Evolutionary conservation across 139 green algal genomes (phyloP), one percentile per base, ranked within the genome.

Genomic region (Chlamydomonas schloesseri): DNA sequence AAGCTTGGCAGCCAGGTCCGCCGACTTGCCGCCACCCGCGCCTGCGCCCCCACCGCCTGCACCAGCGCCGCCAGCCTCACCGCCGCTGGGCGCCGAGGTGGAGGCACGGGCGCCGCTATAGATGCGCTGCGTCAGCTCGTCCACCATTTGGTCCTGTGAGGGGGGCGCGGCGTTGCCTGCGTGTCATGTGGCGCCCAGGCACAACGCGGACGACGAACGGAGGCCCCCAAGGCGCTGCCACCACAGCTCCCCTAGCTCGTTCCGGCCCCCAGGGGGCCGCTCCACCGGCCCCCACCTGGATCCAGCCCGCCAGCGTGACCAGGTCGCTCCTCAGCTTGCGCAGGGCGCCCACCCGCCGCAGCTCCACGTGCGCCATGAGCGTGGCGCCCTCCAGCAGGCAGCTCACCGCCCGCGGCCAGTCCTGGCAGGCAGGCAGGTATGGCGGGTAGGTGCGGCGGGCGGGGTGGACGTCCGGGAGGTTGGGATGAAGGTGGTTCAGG

Each of bases 301-400:
- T 87, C 74, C 76, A 89, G 33, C 84, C 80, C 64, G 70, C 81
- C 13, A 89, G 84, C 65, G 55, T 46, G 3, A 74, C 74, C 89
- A 96, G 91, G 50, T 94, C 93, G 36, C 57, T n/a, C 42, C 87
- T 86, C 67, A 96, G 75, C 71, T 93, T 91, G 29, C 75, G 82
- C 81, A 96, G 80, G 3, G 93, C 93, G 0, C 91, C 92, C 34
- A 94, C 87, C 80, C 92, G 84, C 36, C 88, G 86, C n/a, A 92
- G 68, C 62, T 92, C 90, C 60, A 93, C 88, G 20, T 73, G 81
- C 29, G 91, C 90, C 46, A 97, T 88, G 50, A 93, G 94, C 75
- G 88, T 91, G 89, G 91, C 94, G 31, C 73, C 93, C 46, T 96
- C 92, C 64, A 96, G 87, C 88, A 97, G 87, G 34, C 92, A 58